Evolutionary conservation across 2,329 filamentous ascomycete genomes (phyloP), one percentile per base, ranked within the genome.

Genomic region (Arthrobotrys iridis): DNA sequence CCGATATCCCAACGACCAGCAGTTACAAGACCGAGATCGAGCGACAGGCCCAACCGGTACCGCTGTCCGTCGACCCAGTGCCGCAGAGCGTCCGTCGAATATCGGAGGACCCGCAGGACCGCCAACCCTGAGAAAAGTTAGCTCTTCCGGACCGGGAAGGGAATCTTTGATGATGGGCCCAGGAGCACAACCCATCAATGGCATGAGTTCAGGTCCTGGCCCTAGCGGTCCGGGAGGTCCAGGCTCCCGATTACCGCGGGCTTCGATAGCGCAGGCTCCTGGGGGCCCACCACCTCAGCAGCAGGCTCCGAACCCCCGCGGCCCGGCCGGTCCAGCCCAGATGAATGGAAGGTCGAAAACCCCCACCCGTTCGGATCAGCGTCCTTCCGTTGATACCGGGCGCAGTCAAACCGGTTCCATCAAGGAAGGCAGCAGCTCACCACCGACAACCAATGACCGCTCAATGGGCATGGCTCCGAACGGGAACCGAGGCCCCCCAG

Each of bases 1-100:
- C 78, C 88, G 95, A 77, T 99, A 99, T 82, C 95, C 95, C 0
- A 94, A 92, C 78, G 93, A 97, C 80, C 83, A 85, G 3, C 85
- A 85, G 76, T 76, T 76, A 8, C 71, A 76, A 40, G 71, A 76
- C 15, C 41, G 71, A 64, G 71, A 75, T 22, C 63, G 71, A 52
- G 64, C 48, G n/a, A 24, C 63, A 15, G 60, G 71, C 33, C 45
- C 43, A 11, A 22, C 48, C 18, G 26, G 55, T 37, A 22, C 20
- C 24, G 67, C 62, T 8, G 58, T 35, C 58, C 76, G 62, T 40
- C 76, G 41, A 30, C 72, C 63, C 22, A 68, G 63, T 20, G 67
- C 22, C 70, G 15, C 79, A 80, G 55, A 81, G 81, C 3, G 82
- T 81, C n/a, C 82, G 82, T 75, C 77, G 77, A 64, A 78, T 71